These are phyloP conservation scores for Corylus avellana DNA, from an alignment of 306 rosid genomes.

Conservation along the genomic window DNA sequence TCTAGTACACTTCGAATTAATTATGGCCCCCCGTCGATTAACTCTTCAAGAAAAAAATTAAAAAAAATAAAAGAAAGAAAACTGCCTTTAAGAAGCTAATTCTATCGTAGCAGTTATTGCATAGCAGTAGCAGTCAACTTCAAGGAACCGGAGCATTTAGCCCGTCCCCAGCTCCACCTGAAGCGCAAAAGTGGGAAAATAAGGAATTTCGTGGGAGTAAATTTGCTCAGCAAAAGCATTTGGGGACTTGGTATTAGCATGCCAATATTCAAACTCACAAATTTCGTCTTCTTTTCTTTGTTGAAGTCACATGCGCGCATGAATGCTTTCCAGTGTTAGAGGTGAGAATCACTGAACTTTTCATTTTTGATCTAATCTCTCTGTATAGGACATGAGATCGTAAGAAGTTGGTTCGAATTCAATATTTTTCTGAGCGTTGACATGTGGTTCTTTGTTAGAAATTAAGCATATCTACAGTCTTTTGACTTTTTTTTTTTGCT, in stretches of 20 bases:
- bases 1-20: background rate
- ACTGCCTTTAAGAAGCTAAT: background rate
- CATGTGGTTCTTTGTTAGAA: background rate
- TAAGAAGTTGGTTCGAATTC: constrained; percentile 12
- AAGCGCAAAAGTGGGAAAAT: background rate
- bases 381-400: background rate
- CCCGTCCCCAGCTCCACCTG: background rate
- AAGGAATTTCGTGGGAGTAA: too few species aligned
- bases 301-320: background rate
- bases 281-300: background rate
- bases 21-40: background rate
- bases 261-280: background rate
- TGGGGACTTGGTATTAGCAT: too few species aligned
- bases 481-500: too few species aligned
- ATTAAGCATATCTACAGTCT: too few species aligned
- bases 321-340: background rate
- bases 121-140: background rate
- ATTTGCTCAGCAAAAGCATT: too few species aligned
- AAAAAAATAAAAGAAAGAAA: background rate
- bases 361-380: background rate
- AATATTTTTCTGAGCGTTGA: background rate
- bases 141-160: background rate
- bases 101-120: background rate
- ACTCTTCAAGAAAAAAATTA: background rate
- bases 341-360: background rate